Conservation (phyloP, 148 eudicot genomes). For the Arctostaphylos glauca region DNA sequence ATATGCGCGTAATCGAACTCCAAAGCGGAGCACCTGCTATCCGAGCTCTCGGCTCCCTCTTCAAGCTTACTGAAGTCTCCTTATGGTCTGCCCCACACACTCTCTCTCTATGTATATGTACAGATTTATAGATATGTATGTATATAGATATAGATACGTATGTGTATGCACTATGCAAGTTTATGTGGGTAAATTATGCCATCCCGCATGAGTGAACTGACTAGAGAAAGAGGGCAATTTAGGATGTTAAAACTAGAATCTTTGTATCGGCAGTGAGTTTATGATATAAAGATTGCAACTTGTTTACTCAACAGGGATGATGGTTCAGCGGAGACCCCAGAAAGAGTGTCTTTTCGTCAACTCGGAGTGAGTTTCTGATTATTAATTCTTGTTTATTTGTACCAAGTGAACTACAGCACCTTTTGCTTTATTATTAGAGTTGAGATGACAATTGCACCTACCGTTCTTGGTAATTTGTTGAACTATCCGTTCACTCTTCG, state of each 20-base stretch:
- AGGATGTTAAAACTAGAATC: not conserved
- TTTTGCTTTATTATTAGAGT: constrained; percentile 21
- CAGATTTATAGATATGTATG: no score
- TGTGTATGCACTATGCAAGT: not conserved
- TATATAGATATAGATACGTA: no score
- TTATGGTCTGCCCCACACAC: constrained; percentile 35
- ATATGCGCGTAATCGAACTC: constrained; percentile 15
- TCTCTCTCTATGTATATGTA: constrained; percentile 9
- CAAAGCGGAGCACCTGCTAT: constrained; percentile 35
- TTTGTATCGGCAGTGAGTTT: not conserved
- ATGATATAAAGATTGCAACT: not conserved
- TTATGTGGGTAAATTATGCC: not conserved
- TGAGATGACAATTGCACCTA: not conserved
- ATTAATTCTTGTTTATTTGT: not conserved
- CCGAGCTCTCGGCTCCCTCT: constrained; percentile 61
- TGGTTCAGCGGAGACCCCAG: constrained; percentile 25
- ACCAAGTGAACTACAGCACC: not conserved
- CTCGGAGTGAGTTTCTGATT: constrained; percentile 38
- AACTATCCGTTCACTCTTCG: constrained; percentile 13
- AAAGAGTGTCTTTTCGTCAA: constrained; percentile 28
- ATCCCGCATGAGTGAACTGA: not conserved
- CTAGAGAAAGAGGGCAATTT: not conserved
- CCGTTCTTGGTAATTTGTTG: not conserved
- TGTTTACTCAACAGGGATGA: constrained; percentile 48
- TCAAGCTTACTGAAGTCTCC: constrained; percentile 64